Percentiles rank a stretch among this genome's conserved stretches.
These are phyloP conservation scores for Xylaria sp. DNA, from an alignment of 2,329 filamentous ascomycete genomes.

Conservation along the genomic window DNA sequence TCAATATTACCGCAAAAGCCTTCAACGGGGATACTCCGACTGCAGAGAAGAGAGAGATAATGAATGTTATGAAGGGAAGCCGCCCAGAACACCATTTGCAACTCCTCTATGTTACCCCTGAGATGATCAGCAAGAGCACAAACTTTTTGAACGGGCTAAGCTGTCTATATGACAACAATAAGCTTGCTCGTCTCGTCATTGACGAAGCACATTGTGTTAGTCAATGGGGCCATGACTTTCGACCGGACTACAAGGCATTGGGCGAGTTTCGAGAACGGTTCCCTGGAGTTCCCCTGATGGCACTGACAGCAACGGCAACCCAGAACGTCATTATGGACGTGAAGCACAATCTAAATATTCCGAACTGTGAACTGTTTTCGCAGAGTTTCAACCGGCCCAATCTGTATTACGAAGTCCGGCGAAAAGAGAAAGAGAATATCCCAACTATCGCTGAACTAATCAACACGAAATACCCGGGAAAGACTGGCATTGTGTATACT, in stretches of 20 bases:
- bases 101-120: conserved; percentile 89
- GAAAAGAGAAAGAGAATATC: conserved; percentile 58
- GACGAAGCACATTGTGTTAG: conserved; percentile 99
- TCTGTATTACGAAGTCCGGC: conserved; percentile 76
- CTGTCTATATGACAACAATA: conserved; percentile 61
- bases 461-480: conserved; percentile 58
- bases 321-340: conserved; percentile 89
- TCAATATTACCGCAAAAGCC: conserved; percentile 72
- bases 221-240: conserved; percentile 98
- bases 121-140: conserved; percentile 85
- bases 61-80: conserved; percentile 55
- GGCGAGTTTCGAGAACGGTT: conserved; percentile 69
- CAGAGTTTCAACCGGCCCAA: conserved; percentile 99
- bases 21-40: conserved; percentile 71
- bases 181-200: conserved; percentile 86
- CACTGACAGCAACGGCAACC: conserved; percentile 91
- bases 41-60: conserved; percentile 60
- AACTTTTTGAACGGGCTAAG: conserved; percentile 61
- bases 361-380: conserved; percentile 69
- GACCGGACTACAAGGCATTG: conserved; percentile 88
- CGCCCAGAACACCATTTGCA: conserved; percentile 74
- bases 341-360: conserved; percentile 83
- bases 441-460: conserved; percentile 61
- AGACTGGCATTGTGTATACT: conserved; percentile 91
- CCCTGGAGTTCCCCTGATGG: conserved; percentile 81